Conservation (phyloP, 2,329 filamentous ascomycete genomes). For the Fusarium nurragi region DNA sequence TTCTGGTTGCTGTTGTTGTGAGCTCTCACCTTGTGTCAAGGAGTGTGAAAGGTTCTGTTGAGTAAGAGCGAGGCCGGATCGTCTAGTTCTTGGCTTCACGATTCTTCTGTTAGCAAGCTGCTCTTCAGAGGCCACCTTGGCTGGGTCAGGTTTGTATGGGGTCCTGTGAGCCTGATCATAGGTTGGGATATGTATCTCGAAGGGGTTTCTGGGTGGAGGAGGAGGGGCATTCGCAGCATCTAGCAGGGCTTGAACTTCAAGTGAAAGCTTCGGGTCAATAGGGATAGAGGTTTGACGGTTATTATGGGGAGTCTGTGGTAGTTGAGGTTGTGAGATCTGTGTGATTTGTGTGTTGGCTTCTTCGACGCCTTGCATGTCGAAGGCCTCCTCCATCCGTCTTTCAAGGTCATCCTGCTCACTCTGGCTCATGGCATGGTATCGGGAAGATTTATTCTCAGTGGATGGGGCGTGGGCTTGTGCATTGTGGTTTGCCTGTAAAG, state of each 20-base stretch:
- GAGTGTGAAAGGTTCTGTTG: not conserved
- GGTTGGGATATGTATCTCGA: not conserved
- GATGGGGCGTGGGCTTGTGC: not conserved
- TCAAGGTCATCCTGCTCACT: not conserved
- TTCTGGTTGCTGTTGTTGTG: not conserved
- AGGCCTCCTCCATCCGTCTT: not conserved
- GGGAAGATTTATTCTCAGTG: not conserved
- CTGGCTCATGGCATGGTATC: not conserved
- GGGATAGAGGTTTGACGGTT: not conserved
- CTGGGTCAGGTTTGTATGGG: not conserved
- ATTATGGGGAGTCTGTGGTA: not conserved
- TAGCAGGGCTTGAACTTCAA: not conserved
- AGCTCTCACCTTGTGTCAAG: not conserved
- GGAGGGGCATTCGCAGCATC: not conserved
- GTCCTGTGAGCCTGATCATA: not conserved
- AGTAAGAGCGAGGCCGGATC: not conserved
- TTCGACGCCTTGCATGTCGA: not conserved
- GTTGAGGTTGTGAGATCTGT: not conserved
- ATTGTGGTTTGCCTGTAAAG: not conserved
- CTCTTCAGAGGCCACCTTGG: conserved; percentile 6
- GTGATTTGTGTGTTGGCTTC: not conserved
- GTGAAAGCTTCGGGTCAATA: not conserved
- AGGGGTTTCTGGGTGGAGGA: not conserved
- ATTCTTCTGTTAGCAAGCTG: conserved; percentile 10
- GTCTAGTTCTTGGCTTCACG: conserved; percentile 4